These are phyloP conservation scores for Arachis stenosperma DNA, from an alignment of 306 rosid species.

Conservation along the genomic window DNA sequence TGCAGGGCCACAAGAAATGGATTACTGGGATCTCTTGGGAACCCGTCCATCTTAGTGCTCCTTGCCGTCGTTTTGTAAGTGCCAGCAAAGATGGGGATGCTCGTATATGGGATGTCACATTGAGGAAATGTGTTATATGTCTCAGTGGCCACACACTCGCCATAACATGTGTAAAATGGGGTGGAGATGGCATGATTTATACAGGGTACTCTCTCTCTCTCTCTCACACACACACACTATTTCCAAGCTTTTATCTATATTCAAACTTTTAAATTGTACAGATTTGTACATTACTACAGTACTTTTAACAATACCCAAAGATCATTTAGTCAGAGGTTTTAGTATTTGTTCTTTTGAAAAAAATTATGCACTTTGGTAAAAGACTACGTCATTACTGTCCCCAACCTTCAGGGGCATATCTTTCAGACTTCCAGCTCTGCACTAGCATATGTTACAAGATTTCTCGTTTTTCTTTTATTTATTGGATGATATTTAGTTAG, in stretches of 20 bases:
- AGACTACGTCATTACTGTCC: too few relatives aligned
- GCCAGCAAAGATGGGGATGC: conserved; percentile 99
- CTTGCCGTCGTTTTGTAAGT: conserved; percentile 92
- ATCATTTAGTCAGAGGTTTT: too few relatives aligned
- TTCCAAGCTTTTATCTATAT: conserved; percentile 2
- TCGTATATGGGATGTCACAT: conserved; percentile 84
- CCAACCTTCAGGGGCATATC: not conserved
- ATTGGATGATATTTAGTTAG: not conserved
- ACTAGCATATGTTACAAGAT: not conserved
- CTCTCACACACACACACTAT: not conserved
- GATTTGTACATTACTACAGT: not conserved
- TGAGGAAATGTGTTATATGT: conserved; percentile 65
- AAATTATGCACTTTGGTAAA: too few relatives aligned
- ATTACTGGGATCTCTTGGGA: conserved; percentile 98
- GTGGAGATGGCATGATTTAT: conserved; percentile 95
- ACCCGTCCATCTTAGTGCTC: conserved; percentile 83
- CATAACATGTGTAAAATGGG: conserved; percentile 94
- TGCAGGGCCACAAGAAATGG: conserved; percentile 94
- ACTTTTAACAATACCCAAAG: not conserved
- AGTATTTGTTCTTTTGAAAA: too few relatives aligned
- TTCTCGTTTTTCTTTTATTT: not conserved
- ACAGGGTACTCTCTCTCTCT: conserved; percentile 65
- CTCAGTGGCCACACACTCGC: conserved; percentile 93
- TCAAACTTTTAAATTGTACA: not conserved
- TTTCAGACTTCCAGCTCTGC: conserved; percentile 13